A percentile compares a stretch with the other conserved stretches of the same genome.
These are phyloP conservation scores for Bruguiera hainesii DNA, from an alignment of 441 rosid species.

Conservation along the genomic window DNA sequence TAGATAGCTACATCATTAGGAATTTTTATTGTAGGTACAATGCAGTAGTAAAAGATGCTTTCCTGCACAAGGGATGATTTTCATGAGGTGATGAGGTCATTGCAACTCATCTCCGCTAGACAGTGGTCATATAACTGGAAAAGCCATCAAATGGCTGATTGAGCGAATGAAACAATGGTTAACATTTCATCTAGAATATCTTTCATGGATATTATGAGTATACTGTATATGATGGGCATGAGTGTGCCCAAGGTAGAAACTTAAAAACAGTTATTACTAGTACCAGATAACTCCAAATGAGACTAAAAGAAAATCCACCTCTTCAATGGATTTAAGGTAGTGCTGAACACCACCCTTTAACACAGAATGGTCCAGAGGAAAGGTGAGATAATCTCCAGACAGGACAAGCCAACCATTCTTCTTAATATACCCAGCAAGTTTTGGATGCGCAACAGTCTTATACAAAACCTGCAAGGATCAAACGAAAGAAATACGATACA, in stretches of 20 bases:
- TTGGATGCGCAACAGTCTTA: slow-evolving; percentile 93
- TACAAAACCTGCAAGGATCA: slow-evolving; percentile 55
- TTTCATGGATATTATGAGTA: not conserved
- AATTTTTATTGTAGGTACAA: not conserved
- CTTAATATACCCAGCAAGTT: slow-evolving; percentile 72
- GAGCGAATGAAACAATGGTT: not conserved
- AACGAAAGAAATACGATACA: slow-evolving; percentile 16
- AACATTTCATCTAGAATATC: not conserved
- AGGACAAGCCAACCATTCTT: slow-evolving; percentile 70
- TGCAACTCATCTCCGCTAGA: slow-evolving; percentile 3
- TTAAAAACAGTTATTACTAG: not conserved
- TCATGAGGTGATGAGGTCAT: not conserved
- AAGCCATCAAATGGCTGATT: not conserved
- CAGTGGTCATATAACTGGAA: no score
- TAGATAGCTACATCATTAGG: not conserved
- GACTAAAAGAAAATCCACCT: slow-evolving; percentile 43
- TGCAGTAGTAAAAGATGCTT: not conserved
- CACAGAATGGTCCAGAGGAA: slow-evolving; percentile 75
- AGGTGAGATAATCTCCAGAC: slow-evolving; percentile 65
- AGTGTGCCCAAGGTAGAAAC: not conserved
- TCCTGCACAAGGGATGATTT: not conserved
- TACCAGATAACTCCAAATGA: slow-evolving; percentile 3
- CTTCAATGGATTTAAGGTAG: slow-evolving; percentile 93
- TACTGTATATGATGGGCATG: not conserved
- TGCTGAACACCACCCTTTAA: slow-evolving; percentile 76